Percentiles rank a stretch among this genome's conserved stretches.
phyloP scores from a whole-genome alignment of 768 basidiomycete species.

The Pleurotus cornucopiae region DNA sequence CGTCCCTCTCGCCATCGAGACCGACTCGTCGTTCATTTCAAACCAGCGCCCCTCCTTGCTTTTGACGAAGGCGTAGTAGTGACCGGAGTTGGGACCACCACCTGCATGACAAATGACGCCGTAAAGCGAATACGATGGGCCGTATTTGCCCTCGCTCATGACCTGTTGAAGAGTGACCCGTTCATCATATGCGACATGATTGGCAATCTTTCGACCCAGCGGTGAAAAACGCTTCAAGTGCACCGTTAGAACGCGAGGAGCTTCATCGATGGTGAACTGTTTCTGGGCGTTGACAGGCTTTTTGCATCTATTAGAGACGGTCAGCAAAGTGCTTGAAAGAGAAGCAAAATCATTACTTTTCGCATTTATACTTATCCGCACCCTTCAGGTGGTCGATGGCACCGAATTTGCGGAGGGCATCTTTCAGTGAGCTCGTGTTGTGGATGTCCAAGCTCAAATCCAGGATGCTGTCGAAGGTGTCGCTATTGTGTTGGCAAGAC shows the following conservation, averaged over 20 bases:
- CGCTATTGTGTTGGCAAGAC: slow-evolving; percentile 81
- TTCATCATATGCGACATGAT: slow-evolving; percentile 76
- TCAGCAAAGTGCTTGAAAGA: background rate
- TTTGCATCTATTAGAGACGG: slow-evolving; percentile 65
- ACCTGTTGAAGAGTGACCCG: slow-evolving; percentile 64
- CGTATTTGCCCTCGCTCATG: slow-evolving; percentile 80
- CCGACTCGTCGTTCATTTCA: slow-evolving; percentile 91
- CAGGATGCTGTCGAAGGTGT: slow-evolving; percentile 93
- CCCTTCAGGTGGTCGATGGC: slow-evolving; percentile 82
- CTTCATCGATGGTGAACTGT: slow-evolving; percentile 81
- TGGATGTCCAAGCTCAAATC: slow-evolving; percentile 92
- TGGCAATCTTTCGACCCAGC: slow-evolving; percentile 80
- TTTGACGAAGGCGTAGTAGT: slow-evolving; percentile 88
- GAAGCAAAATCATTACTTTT: slow-evolving; percentile 64
- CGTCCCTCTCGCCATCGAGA: slow-evolving; percentile 35
- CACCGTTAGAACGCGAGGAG: slow-evolving; percentile 83
- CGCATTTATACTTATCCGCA: slow-evolving; percentile 96
- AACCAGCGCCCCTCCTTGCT: slow-evolving; percentile 70
- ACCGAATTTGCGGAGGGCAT: slow-evolving; percentile 77
- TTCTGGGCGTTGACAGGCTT: slow-evolving; percentile 88
- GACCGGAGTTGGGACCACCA: slow-evolving; percentile 89
- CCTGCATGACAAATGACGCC: slow-evolving; percentile 94
- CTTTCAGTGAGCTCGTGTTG: slow-evolving; percentile 54
- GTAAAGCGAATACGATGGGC: slow-evolving; percentile 81
- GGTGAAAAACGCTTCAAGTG: slow-evolving; percentile 96